phyloP scores from a whole-genome alignment of 2,329 filamentous ascomycete genomes.

The Scedosporium boydii region DNA sequence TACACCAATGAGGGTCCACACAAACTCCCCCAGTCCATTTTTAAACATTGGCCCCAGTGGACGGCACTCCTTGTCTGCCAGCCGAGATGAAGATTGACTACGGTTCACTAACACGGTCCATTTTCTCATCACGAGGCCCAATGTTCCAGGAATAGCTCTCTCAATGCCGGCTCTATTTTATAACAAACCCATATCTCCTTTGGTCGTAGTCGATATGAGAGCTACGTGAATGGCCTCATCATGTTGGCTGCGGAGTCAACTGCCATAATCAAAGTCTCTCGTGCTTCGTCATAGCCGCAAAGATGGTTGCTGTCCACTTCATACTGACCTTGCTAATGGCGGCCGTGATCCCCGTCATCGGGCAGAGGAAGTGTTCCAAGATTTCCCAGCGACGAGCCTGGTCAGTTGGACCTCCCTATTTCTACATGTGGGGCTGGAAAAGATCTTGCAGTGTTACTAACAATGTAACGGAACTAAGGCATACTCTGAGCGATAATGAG shows the following conservation, averaged over 20 bases:
- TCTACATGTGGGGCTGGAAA: neutral
- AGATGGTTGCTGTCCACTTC: neutral
- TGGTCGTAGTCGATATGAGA: neutral
- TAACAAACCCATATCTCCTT: neutral
- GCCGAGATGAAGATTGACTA: neutral
- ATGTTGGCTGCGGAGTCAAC: neutral
- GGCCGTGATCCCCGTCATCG: neutral
- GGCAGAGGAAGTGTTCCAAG: neutral
- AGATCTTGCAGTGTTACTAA: neutral
- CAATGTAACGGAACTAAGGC: slow-evolving; percentile 7
- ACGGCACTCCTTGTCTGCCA: neutral
- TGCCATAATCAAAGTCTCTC: neutral
- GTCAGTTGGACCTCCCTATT: neutral
- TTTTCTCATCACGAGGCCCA: neutral
- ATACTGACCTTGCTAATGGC: neutral
- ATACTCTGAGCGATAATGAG: slow-evolving; percentile 10
- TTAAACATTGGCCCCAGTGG: neutral
- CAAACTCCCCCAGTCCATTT: neutral
- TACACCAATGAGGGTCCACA: neutral
- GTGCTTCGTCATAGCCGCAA: neutral
- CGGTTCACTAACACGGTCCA: neutral
- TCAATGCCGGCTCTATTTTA: neutral
- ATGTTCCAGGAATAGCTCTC: neutral
- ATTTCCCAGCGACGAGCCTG: neutral
- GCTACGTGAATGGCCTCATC: neutral